Conservation (phyloP, 2,329 filamentous ascomycete genomes). For the Pseudopyricularia cyperi region DNA sequence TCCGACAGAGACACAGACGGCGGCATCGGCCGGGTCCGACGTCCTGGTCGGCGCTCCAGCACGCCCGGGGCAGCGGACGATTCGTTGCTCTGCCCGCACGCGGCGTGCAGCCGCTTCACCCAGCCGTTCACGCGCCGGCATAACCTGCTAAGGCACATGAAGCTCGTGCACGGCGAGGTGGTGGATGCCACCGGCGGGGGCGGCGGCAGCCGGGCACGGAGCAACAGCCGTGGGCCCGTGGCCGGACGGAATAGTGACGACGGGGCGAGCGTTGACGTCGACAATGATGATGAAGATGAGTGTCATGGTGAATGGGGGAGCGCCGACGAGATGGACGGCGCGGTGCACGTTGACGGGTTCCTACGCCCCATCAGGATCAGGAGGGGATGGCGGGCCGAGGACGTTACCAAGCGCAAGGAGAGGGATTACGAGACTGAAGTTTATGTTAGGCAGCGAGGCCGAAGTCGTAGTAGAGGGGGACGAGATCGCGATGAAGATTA, state of each 20-base stretch:
- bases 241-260: background rate
- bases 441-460: background rate
- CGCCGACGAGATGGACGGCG: conserved; percentile 43
- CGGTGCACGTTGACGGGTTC: conserved; percentile 57
- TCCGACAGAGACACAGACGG: background rate
- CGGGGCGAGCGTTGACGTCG: background rate
- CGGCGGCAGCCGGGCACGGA: background rate
- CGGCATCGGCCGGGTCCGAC: background rate
- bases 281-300: conserved; percentile 5
- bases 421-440: background rate
- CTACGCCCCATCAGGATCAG: conserved; percentile 38
- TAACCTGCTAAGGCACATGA: conserved; percentile 29
- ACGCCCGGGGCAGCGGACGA: background rate
- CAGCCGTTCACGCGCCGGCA: conserved; percentile 21
- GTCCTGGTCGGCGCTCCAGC: background rate
- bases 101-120: conserved; percentile 19
- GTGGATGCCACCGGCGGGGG: background rate
- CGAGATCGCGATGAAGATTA: too few species aligned
- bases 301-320: conserved; percentile 23
- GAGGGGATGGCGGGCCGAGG: conserved; percentile 32
- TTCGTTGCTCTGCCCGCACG: conserved; percentile 12
- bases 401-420: background rate
- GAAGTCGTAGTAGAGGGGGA: background rate
- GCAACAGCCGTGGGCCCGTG: background rate
- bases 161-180: conserved; percentile 22